Base-by-base conservation (phyloP, 148 eudicot genomes). In the Pharnaceum exiguum region DNA sequence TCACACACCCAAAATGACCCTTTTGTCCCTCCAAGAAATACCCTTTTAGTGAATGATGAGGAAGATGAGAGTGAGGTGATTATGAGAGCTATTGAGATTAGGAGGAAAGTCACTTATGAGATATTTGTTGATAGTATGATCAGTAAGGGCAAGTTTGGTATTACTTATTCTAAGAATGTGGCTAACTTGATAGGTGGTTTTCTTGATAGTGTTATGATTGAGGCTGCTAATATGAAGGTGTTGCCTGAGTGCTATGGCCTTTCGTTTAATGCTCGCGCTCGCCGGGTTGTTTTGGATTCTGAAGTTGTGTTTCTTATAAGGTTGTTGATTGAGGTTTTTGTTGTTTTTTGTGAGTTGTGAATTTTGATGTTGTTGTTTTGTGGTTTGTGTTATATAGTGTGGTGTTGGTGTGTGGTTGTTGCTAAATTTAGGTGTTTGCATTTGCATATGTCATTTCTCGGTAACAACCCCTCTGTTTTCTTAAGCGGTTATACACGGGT, bases 131-230 rank as follows among this genome's bases (percentile, higher is more conserved):
- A 87, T 46, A 70, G 59, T 13, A 78, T 91, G 97, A 69, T 60
- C 23, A 65, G 43, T 10, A 85, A 66, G 82, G 97, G 97, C 18
- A 84, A 75, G 62, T 91, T 91, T 79, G 97, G 95, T 32, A 87
- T 91, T 35, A 87, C 93, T 47, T 91, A 87, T 46, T 54, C 68
- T 2, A 71, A 67, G 8, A 91, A 87, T 81, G 45, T 91, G 77
- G 80, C 74, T 17, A 53, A 74, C 2, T 63, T 49, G 42, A 45
- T 82, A 42, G 49, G 71, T 28, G 87, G 62, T 2, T 91, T 80
- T 62, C 21, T 91, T 50, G 97, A 91, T 69, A 78, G 67, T 73
- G 86, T 87, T 3, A 82, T 91, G 89, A 87, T 91, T 77, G 76
- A 77, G 38, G 93, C 93, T 69, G 93, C 86, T 59, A 42, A 71